Base-by-base conservation (phyloP, 2,329 filamentous ascomycete species). In the Torrubiellomyces zombiae region DNA sequence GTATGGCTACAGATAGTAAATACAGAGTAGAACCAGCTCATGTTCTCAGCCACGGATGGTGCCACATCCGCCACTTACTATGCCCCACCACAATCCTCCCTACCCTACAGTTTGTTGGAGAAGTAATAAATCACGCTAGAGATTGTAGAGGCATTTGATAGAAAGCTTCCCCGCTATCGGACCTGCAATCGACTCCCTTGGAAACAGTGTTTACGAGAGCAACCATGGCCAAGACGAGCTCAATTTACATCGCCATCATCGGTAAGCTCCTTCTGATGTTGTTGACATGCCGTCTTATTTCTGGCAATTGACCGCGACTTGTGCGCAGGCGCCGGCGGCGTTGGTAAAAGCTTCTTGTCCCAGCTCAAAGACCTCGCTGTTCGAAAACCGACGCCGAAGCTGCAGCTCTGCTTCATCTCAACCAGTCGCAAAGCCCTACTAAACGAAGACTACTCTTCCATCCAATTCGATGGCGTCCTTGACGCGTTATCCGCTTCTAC, bases 261-360 rank as follows among this genome's bases (percentile, higher is more conserved):
- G 58, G 58, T 61, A 52, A 22, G 36, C 33, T 26, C 14, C 18
- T 15, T 17, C 18, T 8, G 14, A n/a, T n/a, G n/a, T n/a, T n/a
- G n/a, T n/a, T n/a, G n/a, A n/a, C n/a, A n/a, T n/a, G n/a, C n/a
- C n/a, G n/a, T n/a, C n/a, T n/a, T n/a, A n/a, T n/a, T n/a, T n/a
- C n/a, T n/a, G n/a, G 3, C 11, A 19, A 14, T 8, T 12, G 13
- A 17, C 9, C 8, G 14, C 12, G 8, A 18, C 16, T 7, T n/a
- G 15, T 22, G 18, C 17, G 4, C 44, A 91, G 85, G 89, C 44
- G 79, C 78, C 40, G 89, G 89, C 39, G 86, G 86, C 36, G 89
- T 95, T 33, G 89, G 89, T 44, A 85, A 85, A 53, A 72, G 71
- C 55, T 94, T 95, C 62, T 69, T 95, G 34, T 61, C 63, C 38